phyloP scores from a whole-genome alignment of 768 basidiomycete species.

The Hericium erinaceus region DNA sequence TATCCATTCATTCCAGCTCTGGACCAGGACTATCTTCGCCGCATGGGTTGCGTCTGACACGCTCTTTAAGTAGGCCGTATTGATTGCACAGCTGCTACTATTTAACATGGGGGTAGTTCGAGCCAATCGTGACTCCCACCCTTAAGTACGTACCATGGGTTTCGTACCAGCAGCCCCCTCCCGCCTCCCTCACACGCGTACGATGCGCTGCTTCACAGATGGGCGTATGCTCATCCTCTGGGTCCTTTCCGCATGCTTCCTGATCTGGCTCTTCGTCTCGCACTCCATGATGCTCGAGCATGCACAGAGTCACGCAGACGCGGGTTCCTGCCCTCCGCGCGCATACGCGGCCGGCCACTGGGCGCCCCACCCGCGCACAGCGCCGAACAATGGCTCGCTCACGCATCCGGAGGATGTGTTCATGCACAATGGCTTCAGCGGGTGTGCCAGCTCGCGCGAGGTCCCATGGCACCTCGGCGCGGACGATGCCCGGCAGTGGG shows the following conservation, averaged over 20 bases:
- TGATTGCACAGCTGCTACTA: no score
- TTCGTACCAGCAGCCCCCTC: background rate
- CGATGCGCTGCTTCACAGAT: background rate
- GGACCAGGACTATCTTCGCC: no score
- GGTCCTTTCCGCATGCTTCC: background rate
- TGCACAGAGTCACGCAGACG: background rate
- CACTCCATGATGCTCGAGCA: no score
- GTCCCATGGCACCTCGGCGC: constrained; percentile 53
- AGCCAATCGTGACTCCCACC: background rate
- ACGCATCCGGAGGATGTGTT: constrained; percentile 34
- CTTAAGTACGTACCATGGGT: background rate
- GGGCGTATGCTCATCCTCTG: background rate
- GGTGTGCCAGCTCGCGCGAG: constrained; percentile 56
- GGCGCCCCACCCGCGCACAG: background rate
- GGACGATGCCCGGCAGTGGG: constrained; percentile 37
- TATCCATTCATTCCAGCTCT: no score
- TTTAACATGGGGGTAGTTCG: no score
- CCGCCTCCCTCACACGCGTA: background rate
- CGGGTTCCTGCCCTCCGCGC: background rate
- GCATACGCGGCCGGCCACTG: background rate
- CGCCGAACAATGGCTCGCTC: constrained; percentile 18
- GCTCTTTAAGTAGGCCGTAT: no score
- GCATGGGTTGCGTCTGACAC: no score
- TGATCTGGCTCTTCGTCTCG: no score
- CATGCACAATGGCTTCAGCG: constrained; percentile 44